Evolutionary conservation across 305 asterid genomes (phyloP).

Genomic region (Galium porrigens): DNA sequence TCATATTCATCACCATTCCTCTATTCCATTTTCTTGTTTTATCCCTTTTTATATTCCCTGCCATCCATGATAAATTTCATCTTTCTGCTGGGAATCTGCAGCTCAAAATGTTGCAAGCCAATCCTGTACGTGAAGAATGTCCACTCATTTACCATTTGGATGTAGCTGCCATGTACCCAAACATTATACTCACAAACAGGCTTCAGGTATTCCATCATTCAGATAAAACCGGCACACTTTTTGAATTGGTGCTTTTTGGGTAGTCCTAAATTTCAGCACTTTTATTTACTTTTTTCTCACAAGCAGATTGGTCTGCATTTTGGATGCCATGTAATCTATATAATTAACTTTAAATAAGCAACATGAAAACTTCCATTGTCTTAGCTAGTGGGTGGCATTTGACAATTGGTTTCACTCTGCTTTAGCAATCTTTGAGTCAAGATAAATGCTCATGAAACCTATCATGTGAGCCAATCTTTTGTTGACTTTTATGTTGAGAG

Average conservation of each 20-base stretch:
- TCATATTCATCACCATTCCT: neutral
- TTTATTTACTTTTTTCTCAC: neutral
- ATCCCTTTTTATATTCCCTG: neutral
- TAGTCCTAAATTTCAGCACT: too few species aligned
- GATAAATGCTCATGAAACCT: neutral
- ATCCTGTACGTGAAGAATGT: constrained; percentile 71
- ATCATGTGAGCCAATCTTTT: neutral
- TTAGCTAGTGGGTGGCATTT: neutral
- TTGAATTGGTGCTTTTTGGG: neutral
- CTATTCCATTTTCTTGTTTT: neutral
- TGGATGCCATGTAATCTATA: neutral
- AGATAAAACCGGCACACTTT: neutral
- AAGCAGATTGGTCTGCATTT: neutral
- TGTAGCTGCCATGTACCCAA: constrained; percentile 99
- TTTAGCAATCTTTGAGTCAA: neutral
- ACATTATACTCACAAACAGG: constrained; percentile 90
- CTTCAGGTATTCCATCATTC: constrained; percentile 62
- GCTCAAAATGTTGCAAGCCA: constrained; percentile 59
- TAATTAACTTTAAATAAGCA: neutral
- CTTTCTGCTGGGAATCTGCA: constrained; percentile 25
- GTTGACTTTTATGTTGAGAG: neutral
- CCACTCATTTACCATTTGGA: constrained; percentile 98
- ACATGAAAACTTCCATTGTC: neutral
- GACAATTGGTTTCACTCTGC: neutral
- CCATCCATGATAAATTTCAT: neutral